Evolutionary conservation across 345 rosid species (phyloP).

Genomic region (Durio zibethinus): DNA sequence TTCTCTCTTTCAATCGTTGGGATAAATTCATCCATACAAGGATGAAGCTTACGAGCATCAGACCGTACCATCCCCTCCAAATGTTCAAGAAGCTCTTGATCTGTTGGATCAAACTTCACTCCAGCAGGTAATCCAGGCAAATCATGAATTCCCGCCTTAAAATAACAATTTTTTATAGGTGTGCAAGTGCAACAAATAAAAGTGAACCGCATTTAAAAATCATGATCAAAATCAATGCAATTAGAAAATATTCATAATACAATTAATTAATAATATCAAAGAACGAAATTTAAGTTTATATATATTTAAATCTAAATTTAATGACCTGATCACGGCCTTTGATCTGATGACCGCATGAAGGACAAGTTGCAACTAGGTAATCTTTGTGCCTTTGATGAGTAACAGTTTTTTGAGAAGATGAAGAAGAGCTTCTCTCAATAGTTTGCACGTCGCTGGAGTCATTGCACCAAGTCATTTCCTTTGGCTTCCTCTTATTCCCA

Average conservation of each 20-base stretch:
- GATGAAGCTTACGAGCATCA: slow-evolving; percentile 75
- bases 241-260: not conserved
- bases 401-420: slow-evolving; percentile 19
- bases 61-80: slow-evolving; percentile 81
- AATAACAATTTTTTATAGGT: not conserved
- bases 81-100: slow-evolving; percentile 93
- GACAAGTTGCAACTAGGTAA: slow-evolving; percentile 51
- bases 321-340: slow-evolving; percentile 45
- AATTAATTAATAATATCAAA: too few relatives aligned
- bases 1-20: slow-evolving; percentile 92
- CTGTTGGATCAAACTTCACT: slow-evolving; percentile 97
- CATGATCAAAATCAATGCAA: not conserved
- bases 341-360: slow-evolving; percentile 92
- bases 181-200: not conserved
- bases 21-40: slow-evolving; percentile 88
- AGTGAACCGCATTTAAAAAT: not conserved
- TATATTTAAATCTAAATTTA: too few relatives aligned
- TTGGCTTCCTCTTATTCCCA: slow-evolving; percentile 34
- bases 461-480: slow-evolving; percentile 88
- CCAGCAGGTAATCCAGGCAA: slow-evolving; percentile 96
- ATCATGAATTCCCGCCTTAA: slow-evolving; percentile 70
- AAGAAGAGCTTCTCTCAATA: slow-evolving; percentile 45
- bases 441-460: slow-evolving; percentile 69
- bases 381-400: slow-evolving; percentile 31
- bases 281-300: too few relatives aligned